Conservation (phyloP, 352 stramenopile genomes). For the Phytophthora hibernalis region DNA sequence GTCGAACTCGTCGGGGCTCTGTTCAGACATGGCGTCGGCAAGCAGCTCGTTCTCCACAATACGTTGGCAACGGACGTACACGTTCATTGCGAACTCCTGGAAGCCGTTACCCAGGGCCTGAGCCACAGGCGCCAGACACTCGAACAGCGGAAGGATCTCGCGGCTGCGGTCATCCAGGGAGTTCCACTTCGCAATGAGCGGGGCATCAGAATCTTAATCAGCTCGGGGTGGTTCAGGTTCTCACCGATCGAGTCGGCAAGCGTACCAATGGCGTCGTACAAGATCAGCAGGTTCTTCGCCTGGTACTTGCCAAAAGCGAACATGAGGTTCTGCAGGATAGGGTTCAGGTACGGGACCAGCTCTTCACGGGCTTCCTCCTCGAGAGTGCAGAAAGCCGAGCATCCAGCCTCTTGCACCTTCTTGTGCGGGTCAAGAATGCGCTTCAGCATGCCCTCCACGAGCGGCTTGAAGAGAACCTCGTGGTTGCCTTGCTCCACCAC, state of each 20-base stretch:
- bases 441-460: constrained; percentile 90
- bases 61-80: constrained; percentile 82
- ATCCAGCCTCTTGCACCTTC: constrained; percentile 95
- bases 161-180: constrained; percentile 75
- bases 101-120: constrained; percentile 87
- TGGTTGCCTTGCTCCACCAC: constrained; percentile 92
- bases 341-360: constrained; percentile 93
- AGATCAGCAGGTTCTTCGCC: constrained; percentile 94
- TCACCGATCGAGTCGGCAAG: constrained; percentile 94
- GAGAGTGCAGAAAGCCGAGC: constrained; percentile 95
- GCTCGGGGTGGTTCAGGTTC: constrained; percentile 91
- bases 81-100: constrained; percentile 87
- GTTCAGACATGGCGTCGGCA: constrained; percentile 80
- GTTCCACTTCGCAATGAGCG: constrained; percentile 95
- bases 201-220: constrained; percentile 95
- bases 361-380: constrained; percentile 94
- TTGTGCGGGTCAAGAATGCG: constrained; percentile 93
- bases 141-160: constrained; percentile 88
- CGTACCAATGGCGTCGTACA: constrained; percentile 97
- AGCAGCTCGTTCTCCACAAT: constrained; percentile 89
- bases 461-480: constrained; percentile 70
- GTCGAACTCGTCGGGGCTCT: constrained; percentile 81
- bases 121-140: constrained; percentile 89
- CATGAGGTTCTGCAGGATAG: constrained; percentile 93
- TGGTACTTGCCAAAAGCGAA: constrained; percentile 94